Evolutionary conservation across 1,284 basidiomycete species (phyloP).

Genomic region (Cryptococcus deneoformans): DNA sequence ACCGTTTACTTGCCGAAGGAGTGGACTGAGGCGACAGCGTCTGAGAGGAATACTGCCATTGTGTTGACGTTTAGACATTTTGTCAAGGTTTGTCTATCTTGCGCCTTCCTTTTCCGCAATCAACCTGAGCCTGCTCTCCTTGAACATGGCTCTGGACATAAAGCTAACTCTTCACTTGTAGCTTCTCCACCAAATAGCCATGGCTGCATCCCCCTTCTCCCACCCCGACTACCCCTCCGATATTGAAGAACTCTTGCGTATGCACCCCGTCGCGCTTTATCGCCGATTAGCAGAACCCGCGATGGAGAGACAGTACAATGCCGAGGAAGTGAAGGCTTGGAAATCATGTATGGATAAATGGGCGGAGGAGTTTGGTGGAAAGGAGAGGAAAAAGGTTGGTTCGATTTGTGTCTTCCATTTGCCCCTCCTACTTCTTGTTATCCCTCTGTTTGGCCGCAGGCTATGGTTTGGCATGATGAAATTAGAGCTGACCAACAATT

Average conservation of each 20-base stretch:
- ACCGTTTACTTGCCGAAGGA: constrained; percentile 40
- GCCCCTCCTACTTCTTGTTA: background rate
- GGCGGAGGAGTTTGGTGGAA: constrained; percentile 47
- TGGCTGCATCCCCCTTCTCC: constrained; percentile 45
- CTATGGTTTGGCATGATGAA: too few relatives aligned
- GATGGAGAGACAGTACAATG: constrained; percentile 20
- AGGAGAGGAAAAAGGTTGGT: constrained; percentile 44
- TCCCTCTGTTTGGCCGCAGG: too few relatives aligned
- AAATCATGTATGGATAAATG: constrained; percentile 49
- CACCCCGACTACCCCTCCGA: constrained; percentile 43
- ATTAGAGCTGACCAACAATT: background rate
- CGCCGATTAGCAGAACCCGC: constrained; percentile 44
- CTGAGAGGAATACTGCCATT: constrained; percentile 45
- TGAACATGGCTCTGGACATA: background rate
- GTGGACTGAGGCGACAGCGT: constrained; percentile 44
- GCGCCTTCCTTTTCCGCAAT: constrained; percentile 3
- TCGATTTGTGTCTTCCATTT: background rate
- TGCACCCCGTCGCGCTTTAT: constrained; percentile 48
- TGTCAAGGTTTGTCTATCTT: constrained; percentile 34
- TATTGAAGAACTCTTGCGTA: constrained; percentile 36
- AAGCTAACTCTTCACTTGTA: constrained; percentile 8
- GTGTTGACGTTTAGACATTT: constrained; percentile 49
- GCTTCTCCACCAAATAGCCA: constrained; percentile 45
- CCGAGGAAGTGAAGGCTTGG: constrained; percentile 34
- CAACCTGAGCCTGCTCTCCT: background rate